These are phyloP conservation scores for Opeltia flavorubescens DNA, from an alignment of 495 filamentous ascomycete species.

Conservation along the genomic window DNA sequence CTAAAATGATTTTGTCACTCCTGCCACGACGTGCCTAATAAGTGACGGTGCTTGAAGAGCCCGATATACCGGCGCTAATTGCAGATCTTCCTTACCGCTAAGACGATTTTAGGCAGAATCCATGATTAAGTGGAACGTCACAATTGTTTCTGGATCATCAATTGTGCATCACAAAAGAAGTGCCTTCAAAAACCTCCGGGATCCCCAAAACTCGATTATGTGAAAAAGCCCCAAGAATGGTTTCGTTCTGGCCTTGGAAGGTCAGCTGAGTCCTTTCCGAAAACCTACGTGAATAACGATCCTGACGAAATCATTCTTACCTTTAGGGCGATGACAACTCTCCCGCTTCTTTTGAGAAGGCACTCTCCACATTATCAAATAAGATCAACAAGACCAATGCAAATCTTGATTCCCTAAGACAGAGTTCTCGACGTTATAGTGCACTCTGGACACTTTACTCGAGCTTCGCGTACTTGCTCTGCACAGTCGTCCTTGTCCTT, in stretches of 20 bases:
- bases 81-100: too few species aligned
- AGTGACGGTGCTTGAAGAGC: too few species aligned
- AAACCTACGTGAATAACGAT: not conserved
- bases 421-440: conserved; percentile 61
- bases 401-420: conserved; percentile 56
- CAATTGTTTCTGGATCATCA: too few species aligned
- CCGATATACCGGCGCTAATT: too few species aligned
- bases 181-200: too few species aligned
- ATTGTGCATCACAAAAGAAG: too few species aligned
- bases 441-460: conserved; percentile 83
- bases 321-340: conserved; percentile 65
- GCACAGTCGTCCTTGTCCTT: conserved; percentile 60
- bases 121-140: too few species aligned
- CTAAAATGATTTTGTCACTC: too few species aligned
- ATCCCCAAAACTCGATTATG: not conserved
- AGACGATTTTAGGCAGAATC: too few species aligned
- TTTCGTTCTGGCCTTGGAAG: conserved; percentile 73
- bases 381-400: conserved; percentile 64
- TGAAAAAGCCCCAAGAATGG: conserved; percentile 35
- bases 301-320: conserved; percentile 3
- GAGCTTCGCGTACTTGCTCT: conserved; percentile 77
- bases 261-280: conserved; percentile 21
- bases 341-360: conserved; percentile 84
- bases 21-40: too few species aligned
- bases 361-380: conserved; percentile 60